Evolutionary conservation across 768 basidiomycete genomes (phyloP), one percentile per base, ranked within the genome.

Genomic region (Gymnopilus dilepis): DNA sequence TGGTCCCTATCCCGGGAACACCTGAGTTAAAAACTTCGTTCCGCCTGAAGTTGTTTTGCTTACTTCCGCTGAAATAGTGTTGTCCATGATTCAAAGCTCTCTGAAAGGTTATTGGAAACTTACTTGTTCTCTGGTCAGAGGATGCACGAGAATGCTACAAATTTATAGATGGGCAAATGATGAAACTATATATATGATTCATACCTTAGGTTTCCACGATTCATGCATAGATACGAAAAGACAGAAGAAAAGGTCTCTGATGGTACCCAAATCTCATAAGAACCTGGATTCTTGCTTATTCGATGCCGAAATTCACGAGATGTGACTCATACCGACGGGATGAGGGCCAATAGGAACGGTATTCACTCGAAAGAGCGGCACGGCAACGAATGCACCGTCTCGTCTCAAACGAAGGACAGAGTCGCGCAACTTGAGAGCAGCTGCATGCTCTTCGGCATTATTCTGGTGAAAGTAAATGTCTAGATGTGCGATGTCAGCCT

Each of bases 191-290:
- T 30, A 43, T 41, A 33, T 24, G 55, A 56, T 28, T 48, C 56
- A 42, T 64, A 91, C 91, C 91, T 92, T 31, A 92, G 73, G 33
- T 82, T 69, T 4, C 90, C 91, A 42, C 86, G 80, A 69, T 93
- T 83, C 72, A 86, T 71, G 65, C 83, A 86, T 15, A 93, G 78
- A 62, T 91, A 93, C 9, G 90, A 92, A 70, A 86, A 93, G n/a
- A 93, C 86, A 0, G 88, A 80, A 0, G 83, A 74, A 68, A 93
- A 93, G 2, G 90, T 89, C 64, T 91, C 87, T 0, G 84, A 80
- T 0, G 91, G 91, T 24, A 82, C 86, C 91, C 91, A 93, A 19
- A 92, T 86, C 67, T 92, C 91, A 67, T 91, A 92, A 0, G 90
- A 92, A 3, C 91, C 91, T 58, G 24, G 5, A 50, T 54, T 19